Evolutionary conservation across 1,139 yeast species (phyloP), one percentile per base, ranked within the genome.

Genomic region (Kodamaea sp.): DNA sequence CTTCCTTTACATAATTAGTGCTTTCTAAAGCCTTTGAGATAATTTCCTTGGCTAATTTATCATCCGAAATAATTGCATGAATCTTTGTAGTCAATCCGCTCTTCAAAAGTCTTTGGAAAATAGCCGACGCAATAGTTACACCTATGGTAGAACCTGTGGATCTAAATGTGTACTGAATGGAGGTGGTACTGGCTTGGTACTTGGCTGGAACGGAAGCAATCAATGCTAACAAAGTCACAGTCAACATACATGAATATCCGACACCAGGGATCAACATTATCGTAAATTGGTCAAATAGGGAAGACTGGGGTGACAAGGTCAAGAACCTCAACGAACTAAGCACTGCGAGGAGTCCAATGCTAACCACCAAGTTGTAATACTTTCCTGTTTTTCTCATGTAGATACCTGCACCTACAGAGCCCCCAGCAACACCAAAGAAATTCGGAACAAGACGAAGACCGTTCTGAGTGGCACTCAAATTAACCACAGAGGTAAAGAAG

Each of bases 331-430:
- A 34, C 21, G 67, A 59, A 4, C 89, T 89, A 7, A 69, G 28
- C 1, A 76, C 49, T 5, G 76, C 55, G 4, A 76, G 21, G 1
- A 71, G 18, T 3, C 83, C 76, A 10, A 78, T 62, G 2, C 57
- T 11, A 0, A 77, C 51, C 3, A 76, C 64, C 38, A 82, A 63
- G 22, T 54, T 57, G 56, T 76, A 78, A 60, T 85, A 85, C 32
- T 69, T 73, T 4, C 95, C 95, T 1, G 90, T 82, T 24, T 52
- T 57, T 42, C 71, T 78, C 86, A 85, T 83, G 57, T 80, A 80
- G 29, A 69, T 39, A 1, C 95, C 95, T 9, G 88, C 75, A 13
- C 78, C 76, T 16, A 84, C 64, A 0, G 90, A 82, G 1, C 94
- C 94, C 29, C 66, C 35, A 1, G 88, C 76, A 7, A 79, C 79